A percentile compares a stretch with the other conserved stretches of the same genome.
These are phyloP conservation scores for Pisolithus sp. DNA, from an alignment of 768 basidiomycete species.

Conservation along the genomic window DNA sequence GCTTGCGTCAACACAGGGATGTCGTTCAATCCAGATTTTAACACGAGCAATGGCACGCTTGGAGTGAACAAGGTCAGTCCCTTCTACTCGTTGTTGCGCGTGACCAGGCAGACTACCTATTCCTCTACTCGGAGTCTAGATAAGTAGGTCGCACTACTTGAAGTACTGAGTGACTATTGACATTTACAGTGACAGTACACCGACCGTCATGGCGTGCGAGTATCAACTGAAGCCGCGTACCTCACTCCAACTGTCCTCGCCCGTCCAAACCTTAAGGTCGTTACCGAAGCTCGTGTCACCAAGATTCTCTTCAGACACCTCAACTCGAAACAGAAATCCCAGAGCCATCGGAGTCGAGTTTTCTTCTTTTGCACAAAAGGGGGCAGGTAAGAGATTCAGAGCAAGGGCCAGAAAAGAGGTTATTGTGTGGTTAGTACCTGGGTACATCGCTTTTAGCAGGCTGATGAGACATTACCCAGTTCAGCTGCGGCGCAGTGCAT, in stretches of 20 bases:
- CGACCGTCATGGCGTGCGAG: conserved; percentile 43
- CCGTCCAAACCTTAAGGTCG: conserved; percentile 60
- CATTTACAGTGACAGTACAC: conserved; percentile 59
- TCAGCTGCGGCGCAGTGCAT: conserved; percentile 57
- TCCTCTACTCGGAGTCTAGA: too few species aligned
- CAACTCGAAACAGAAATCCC: conserved; percentile 23
- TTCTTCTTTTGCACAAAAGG: conserved; percentile 24
- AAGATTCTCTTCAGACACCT: conserved; percentile 48
- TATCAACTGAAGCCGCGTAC: conserved; percentile 62
- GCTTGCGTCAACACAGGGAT: conserved; percentile 48
- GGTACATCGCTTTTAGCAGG: not conserved
- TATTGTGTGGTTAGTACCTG: conserved; percentile 46
- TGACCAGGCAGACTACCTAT: not conserved
- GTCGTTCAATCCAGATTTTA: conserved; percentile 49
- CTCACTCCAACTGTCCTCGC: conserved; percentile 57
- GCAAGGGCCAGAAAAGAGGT: conserved; percentile 52
- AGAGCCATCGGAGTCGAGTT: conserved; percentile 63
- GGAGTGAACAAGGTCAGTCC: conserved; percentile 53
- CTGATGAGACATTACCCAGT: not conserved
- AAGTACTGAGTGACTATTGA: not conserved
- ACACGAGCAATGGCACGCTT: conserved; percentile 46
- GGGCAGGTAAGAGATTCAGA: conserved; percentile 33
- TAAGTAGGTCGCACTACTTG: conserved; percentile 29
- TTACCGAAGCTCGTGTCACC: conserved; percentile 50
- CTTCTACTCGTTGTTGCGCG: not conserved